Percentiles rank a stretch among this genome's conserved stretches.
Evolutionary conservation across 768 basidiomycete species (phyloP).

Genomic region (Kwoniella bestiolae): DNA sequence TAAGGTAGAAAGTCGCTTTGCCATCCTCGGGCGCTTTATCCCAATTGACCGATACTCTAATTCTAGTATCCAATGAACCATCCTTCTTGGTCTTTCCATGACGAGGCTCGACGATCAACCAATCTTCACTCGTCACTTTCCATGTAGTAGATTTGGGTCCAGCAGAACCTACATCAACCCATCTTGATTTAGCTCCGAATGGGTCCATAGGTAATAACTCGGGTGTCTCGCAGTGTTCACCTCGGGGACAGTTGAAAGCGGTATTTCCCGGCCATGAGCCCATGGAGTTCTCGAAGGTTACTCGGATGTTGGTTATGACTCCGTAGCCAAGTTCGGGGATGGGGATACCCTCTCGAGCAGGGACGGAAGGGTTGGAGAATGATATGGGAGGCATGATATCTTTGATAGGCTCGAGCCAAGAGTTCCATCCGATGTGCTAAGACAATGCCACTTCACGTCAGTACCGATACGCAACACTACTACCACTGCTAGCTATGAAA

Average conservation of each 20-base stretch:
- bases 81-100: slow-evolving; percentile 62
- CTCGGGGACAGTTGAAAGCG: slow-evolving; percentile 63
- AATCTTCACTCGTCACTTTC: slow-evolving; percentile 63
- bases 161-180: slow-evolving; percentile 68
- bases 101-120: slow-evolving; percentile 63
- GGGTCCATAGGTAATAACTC: slow-evolving; percentile 64
- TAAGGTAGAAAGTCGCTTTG: slow-evolving; percentile 14
- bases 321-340: slow-evolving; percentile 57
- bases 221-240: slow-evolving; percentile 54
- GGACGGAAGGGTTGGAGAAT: slow-evolving; percentile 62
- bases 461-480: no score
- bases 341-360: slow-evolving; percentile 60
- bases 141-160: slow-evolving; percentile 67
- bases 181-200: slow-evolving; percentile 65
- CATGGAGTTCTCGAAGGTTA: slow-evolving; percentile 66
- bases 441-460: no score
- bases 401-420: slow-evolving; percentile 69
- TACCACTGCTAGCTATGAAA: no score
- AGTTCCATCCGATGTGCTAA: slow-evolving; percentile 58
- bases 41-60: slow-evolving; percentile 69
- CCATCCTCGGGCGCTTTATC: slow-evolving; percentile 50
- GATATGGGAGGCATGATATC: slow-evolving; percentile 61
- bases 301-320: slow-evolving; percentile 68
- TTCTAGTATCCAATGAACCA: slow-evolving; percentile 62
- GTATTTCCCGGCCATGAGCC: slow-evolving; percentile 76